Evolutionary conservation across 139 green algal species (phyloP), one percentile per base, ranked within the genome.

Genomic region (Pedinophyceae sp.): DNA sequence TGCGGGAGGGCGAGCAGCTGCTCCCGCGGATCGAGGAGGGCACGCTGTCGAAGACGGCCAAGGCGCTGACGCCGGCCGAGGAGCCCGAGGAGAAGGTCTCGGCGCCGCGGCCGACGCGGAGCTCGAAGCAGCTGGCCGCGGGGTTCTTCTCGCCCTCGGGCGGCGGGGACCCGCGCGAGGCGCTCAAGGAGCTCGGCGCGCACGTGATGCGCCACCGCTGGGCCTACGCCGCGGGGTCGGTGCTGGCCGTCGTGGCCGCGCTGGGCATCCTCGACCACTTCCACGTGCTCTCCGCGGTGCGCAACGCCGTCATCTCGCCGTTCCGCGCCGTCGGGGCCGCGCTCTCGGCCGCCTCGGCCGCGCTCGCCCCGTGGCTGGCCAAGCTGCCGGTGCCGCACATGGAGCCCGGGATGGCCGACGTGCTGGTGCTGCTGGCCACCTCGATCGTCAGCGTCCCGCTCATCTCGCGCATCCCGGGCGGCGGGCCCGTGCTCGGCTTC

Each of bases 401-500:
- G 4, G 22, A 20, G 19, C 20, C 22, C 27, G 49, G 49, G 7
- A 23, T 62, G 13, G 27, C 25, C 27, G 50, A 58, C 38, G 38
- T 55, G 17, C 50, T 58, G 58, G 52, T 40, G 28, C 49, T 64
- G 22, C 30, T 57, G 16, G 26, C 49, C 22, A 64, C 58, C 20
- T 50, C 22, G 4, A 30, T 64, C 43, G 26, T 58, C 27, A 29
- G n/a, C 26, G 69, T 77, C 22, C 70, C 69, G 13, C 60, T 89
- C 10, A 76, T 97, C 34, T 85, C 81, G 50, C 93, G 85, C 61
- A 62, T 93, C n/a, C 85, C 80, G 15, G 89, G 89, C 18, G 89
- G 89, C 23, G 85, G 70, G 47, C 80, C 89, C 0, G 86, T 98
- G 54, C 74, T 98, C 48, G 89, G 89, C 24, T 98, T 95, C 71